Percentiles rank a stretch among this genome's conserved stretches.
Conservation (phyloP, 495 filamentous ascomycete species). For the Paragyromitra xinjiangensis region DNA sequence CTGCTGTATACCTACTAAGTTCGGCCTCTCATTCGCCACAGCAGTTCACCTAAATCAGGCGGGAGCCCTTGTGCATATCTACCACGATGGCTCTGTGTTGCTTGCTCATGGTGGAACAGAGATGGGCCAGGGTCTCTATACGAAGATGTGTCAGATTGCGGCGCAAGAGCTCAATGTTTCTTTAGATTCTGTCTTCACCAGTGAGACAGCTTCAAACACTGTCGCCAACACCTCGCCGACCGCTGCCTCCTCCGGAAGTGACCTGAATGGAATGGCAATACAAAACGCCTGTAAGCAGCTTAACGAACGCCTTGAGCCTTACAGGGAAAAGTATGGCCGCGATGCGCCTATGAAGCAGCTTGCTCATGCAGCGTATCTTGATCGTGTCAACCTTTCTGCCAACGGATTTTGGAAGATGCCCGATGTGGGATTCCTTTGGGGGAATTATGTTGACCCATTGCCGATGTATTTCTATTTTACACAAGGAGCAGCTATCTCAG, state of each 20-base stretch:
- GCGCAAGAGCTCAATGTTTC: constrained; percentile 60
- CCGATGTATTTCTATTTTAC: constrained; percentile 63
- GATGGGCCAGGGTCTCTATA: constrained; percentile 61
- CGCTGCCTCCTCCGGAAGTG: constrained; percentile 60
- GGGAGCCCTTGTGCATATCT: constrained; percentile 60
- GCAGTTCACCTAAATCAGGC: constrained; percentile 61
- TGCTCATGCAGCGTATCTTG: constrained; percentile 59
- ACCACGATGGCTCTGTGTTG: constrained; percentile 60
- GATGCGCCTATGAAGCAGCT: constrained; percentile 58
- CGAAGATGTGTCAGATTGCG: constrained; percentile 61
- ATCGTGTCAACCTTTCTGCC: constrained; percentile 59
- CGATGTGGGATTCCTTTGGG: constrained; percentile 59
- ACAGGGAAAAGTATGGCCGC: constrained; percentile 56
- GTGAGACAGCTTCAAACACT: constrained; percentile 62
- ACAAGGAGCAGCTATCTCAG: constrained; percentile 58
- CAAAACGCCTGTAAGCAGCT: constrained; percentile 60
- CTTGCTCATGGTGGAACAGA: constrained; percentile 61
- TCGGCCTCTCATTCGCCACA: constrained; percentile 61
- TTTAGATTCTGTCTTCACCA: constrained; percentile 62
- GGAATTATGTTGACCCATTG: constrained; percentile 56
- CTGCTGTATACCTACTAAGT: constrained; percentile 60
- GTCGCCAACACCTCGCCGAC: constrained; percentile 61
- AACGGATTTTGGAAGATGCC: constrained; percentile 62
- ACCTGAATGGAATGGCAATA: constrained; percentile 62
- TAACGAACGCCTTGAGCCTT: constrained; percentile 59